Conservation (phyloP, 495 filamentous ascomycete genomes). For the Aspergillus hancockii region DNA sequence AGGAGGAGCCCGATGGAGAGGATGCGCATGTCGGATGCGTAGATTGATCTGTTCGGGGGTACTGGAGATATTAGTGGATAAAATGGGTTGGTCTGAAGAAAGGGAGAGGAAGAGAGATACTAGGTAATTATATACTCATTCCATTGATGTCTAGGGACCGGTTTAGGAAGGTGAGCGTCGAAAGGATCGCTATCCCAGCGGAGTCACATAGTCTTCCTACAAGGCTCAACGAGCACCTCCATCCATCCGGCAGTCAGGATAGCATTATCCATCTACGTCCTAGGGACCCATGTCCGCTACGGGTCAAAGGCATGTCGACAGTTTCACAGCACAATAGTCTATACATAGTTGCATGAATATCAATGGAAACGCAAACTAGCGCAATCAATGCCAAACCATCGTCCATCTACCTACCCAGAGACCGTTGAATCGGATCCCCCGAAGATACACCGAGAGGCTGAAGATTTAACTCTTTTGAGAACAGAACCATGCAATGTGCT, state of each 20-base stretch:
- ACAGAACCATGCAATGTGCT: too few species aligned
- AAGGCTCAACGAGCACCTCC: background rate
- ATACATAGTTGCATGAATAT: background rate
- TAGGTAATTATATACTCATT: too few species aligned
- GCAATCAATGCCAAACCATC: background rate
- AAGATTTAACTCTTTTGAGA: too few species aligned
- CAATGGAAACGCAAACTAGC: background rate
- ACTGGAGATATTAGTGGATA: too few species aligned
- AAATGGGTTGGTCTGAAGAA: too few species aligned
- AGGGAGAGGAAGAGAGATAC: too few species aligned
- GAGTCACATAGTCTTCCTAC: too few species aligned
- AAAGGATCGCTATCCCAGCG: too few species aligned
- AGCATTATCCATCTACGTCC: background rate
- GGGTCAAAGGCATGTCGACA: background rate
- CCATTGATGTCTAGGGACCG: too few species aligned
- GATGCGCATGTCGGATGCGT: conserved; percentile 8
- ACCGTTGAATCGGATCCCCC: background rate
- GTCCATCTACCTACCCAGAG: background rate
- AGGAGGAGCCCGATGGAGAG: conserved; percentile 4
- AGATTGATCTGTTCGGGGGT: background rate
- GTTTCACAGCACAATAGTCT: background rate
- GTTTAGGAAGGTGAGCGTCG: too few species aligned
- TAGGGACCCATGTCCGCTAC: background rate
- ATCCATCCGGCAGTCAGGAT: background rate
- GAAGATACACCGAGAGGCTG: background rate